Percentiles rank a stretch among this genome's conserved stretches.
Evolutionary conservation across 129 eudicot genomes (phyloP).

Genomic region (Pulicaria dysenterica): DNA sequence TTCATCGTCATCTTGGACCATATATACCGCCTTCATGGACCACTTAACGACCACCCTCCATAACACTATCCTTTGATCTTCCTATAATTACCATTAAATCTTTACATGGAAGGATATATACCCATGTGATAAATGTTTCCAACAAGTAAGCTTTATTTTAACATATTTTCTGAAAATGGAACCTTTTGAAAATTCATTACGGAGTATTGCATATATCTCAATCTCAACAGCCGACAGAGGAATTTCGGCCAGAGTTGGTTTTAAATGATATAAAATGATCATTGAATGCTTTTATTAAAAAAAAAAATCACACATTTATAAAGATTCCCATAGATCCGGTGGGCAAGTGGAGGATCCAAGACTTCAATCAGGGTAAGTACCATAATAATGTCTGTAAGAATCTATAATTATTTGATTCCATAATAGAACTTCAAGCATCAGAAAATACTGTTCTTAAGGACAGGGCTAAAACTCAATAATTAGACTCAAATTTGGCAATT

Average conservation of each 20-base stretch:
- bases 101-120: conserved; percentile 1
- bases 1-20: conserved; percentile 27
- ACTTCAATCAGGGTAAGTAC: not conserved
- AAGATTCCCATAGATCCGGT: not conserved
- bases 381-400: not conserved
- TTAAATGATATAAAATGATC: conserved; percentile 11
- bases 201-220: not conserved
- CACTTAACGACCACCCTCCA: conserved; percentile 12
- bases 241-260: not conserved
- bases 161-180: conserved; percentile 3
- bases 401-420: conserved; percentile 17
- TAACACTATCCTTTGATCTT: conserved; percentile 10
- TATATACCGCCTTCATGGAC: conserved; percentile 20
- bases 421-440: conserved; percentile 9
- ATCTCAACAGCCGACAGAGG: not conserved
- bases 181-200: not conserved
- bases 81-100: conserved; percentile 9
- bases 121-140: conserved; percentile 13
- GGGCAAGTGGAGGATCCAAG: not conserved
- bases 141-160: not conserved
- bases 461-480: conserved; percentile 15
- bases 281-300: not conserved
- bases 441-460: not conserved
- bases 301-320: not conserved
- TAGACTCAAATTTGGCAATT: conserved; percentile 14